Conservation (phyloP, 352 stramenopile genomes). For the Globisporangium perplexum region DNA sequence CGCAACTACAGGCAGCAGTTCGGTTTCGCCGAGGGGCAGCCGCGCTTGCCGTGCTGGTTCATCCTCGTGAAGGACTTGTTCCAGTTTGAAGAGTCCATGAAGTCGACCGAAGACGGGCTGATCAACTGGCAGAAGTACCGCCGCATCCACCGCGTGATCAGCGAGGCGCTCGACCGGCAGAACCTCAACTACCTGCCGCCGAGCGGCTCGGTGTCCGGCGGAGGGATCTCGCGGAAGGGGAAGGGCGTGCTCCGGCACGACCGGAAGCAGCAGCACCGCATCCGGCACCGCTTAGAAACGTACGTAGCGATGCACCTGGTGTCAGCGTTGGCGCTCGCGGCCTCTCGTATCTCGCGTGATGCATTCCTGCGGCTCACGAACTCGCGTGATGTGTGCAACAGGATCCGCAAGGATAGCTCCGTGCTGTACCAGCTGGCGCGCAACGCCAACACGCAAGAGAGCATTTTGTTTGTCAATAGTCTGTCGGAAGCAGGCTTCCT, state of each 20-base stretch:
- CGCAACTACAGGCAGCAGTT: constrained; percentile 81
- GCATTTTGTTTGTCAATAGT: constrained; percentile 87
- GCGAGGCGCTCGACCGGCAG: constrained; percentile 63
- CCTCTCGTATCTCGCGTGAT: background rate
- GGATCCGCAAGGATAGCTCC: constrained; percentile 77
- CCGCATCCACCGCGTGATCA: constrained; percentile 79
- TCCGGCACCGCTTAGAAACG: constrained; percentile 81
- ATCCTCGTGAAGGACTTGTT: constrained; percentile 87
- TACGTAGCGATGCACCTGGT: constrained; percentile 28
- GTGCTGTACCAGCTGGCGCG: constrained; percentile 81
- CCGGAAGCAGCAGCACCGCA: constrained; percentile 60
- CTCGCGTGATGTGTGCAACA: constrained; percentile 17
- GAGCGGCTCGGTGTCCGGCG: constrained; percentile 22
- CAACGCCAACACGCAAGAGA: constrained; percentile 86
- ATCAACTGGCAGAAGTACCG: constrained; percentile 87
- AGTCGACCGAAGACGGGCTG: constrained; percentile 74
- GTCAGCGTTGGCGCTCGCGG: background rate
- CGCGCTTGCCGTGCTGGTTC: constrained; percentile 76
- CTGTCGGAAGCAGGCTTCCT: constrained; percentile 84
- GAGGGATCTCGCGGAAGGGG: constrained; percentile 61
- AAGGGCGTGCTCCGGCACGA: constrained; percentile 72
- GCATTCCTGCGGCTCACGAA: constrained; percentile 4
- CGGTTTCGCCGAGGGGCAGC: constrained; percentile 66
- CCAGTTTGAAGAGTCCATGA: constrained; percentile 84
- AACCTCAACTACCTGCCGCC: constrained; percentile 72